Base-by-base conservation (phyloP, 306 rosid genomes). In the Prunus padus region DNA sequence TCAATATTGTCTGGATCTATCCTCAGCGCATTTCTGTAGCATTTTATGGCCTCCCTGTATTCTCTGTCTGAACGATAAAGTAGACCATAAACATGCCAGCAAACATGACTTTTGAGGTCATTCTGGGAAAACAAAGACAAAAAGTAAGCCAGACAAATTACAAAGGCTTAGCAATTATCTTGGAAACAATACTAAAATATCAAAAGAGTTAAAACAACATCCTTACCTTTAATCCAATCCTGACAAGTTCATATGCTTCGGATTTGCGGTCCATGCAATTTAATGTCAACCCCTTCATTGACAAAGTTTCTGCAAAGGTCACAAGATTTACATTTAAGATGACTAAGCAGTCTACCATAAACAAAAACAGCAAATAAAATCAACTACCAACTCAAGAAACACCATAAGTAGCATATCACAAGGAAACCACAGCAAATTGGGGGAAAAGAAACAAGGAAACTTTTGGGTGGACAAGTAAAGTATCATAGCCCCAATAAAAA, bases 21-120 rank as follows among this genome's bases (percentile, higher is more conserved):
- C 83, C 77, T 86, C 77, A 94, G 86, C 8, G 98, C 98, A 88
- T 92, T 91, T 68, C 98, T 88, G 76, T 94, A 94, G 80, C 98
- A 90, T 87, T 94, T 94, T 62, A 94, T 94, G 8, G 98, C 98
- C 84, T 94, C 98, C 80, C 98, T 89, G 83, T 94, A 94, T 80
- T 94, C 98, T 87, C 98, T 84, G 81, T 94, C 98, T 31, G 98
- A 91, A 61, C 98, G 98, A 75, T 94, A 94, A 77, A 94, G 96
- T 30, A 94, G 98, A 78, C 98, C 98, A 86, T 50, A 94, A 72
- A 94, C 98, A 88, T 94, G 98, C 98, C 98, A 94, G 89, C 98
- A 94, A 78, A 94, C 98, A 87, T 94, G 98, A 90, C 98, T 94
- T 87, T 91, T 94, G 54, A 94, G 90, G 80, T 94, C 98, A 87